Evolutionary conservation across 2,329 filamentous ascomycete species (phyloP), one percentile per base, ranked within the genome.

Genomic region (Fusarium paranaense): DNA sequence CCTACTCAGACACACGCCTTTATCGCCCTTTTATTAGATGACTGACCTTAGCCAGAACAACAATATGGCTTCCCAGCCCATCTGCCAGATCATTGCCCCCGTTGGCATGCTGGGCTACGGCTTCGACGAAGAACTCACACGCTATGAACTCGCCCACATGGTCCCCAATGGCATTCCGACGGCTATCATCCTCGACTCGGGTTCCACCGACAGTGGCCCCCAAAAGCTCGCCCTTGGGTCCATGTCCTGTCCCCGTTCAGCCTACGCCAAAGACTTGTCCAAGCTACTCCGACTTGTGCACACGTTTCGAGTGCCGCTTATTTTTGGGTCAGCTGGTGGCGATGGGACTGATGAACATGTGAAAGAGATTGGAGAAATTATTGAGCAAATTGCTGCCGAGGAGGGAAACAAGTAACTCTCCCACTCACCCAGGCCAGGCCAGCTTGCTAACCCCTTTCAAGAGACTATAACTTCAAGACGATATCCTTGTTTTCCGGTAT

Each of bases 21-120:
- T n/a, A 27, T 2, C 33, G 11, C 33, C 2, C 6, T 22, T 22
- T 27, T 9, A 22, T 37, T 16, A 25, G 54, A 58, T 27, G 32
- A 25, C 8, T 2, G 10, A 1, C 14, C 13, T 11, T 3, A 14
- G n/a, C 3, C 32, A 14, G 8, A 16, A 14, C 52, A 22, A 38
- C 22, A 25, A 13, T 9, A 38, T 27, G 54, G 33, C 35, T 5
- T 7, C 20, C 7, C n/a, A 27, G 25, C 66, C 71, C 27, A 61
- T 84, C 25, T 84, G 83, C 69, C 79, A 83, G 11, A 86, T 88
- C 50, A 72, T 87, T 3, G 85, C 86, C 0, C 86, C 86, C 0
- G 83, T 86, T 16, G 86, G 84, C 33, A 87, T 87, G 85, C 76
- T 88, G 9, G 86, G 87, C 6, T 88, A 87, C 66, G 86, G 87